Evolutionary conservation across 257 asterid species (phyloP), one percentile per base, ranked within the genome.

Genomic region (Penstemon eatonii): DNA sequence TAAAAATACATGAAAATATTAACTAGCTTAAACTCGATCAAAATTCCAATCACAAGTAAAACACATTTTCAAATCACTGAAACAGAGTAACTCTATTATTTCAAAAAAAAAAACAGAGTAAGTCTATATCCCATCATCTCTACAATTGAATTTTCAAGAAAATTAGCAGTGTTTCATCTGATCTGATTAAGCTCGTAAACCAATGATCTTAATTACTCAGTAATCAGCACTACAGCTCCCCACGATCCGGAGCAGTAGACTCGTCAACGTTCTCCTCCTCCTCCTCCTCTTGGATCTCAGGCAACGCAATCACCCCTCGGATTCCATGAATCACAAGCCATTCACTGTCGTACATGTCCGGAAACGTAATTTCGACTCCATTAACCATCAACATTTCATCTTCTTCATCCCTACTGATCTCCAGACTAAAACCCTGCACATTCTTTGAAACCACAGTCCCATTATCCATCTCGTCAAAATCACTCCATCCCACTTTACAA

Each of bases 311-410:
- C 58, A 77, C 67, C 0, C 80, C 82, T 44, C 65, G 60, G 19
- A 92, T 73, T 18, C 98, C 96, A 66, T 90, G 97, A 73, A 92
- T 75, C 37, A 80, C 90, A 57, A 89, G 49, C 81, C 82, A 71
- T 9, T 83, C 87, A 40, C 74, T 79, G 45, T 75, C 81, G 59
- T 82, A 86, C 95, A 92, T 67, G 8, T 84, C 89, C 0, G 98
- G 93, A 60, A 73, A 77, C 1, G 79, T 70, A 46, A 92, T 84
- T 18, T 71, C 82, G 7, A 78, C 85, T 5, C 96, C 96, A 72
- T 88, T 90, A 49, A 90, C 85, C 83, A 75, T 79, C 60, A 80
- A 38, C 52, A 52, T 56, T 42, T 74, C 80, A 33, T 54, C 55
- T 52, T 66, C 68, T 47, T 68, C 82, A 53, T 78, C 79, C 77